Evolutionary conservation across 2,329 filamentous ascomycete species (phyloP).

Genomic region (Cadophora sp.): DNA sequence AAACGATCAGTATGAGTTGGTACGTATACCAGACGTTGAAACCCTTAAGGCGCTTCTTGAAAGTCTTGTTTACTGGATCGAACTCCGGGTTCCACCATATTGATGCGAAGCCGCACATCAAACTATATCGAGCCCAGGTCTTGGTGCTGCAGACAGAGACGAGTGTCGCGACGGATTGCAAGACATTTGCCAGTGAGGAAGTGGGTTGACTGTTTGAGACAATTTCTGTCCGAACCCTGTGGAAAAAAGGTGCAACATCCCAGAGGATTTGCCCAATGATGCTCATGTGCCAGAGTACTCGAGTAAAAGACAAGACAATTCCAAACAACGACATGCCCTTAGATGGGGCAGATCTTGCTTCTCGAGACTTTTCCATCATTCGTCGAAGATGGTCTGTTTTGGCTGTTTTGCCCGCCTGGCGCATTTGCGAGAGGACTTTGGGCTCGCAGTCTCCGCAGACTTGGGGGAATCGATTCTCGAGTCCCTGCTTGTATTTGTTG

Average conservation of each 20-base stretch:
- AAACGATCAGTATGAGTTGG: constrained; percentile 63
- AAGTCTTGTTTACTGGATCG: constrained; percentile 64
- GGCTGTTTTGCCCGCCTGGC: constrained; percentile 77
- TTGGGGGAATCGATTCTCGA: constrained; percentile 87
- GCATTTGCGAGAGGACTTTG: constrained; percentile 72
- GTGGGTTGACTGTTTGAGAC: not conserved
- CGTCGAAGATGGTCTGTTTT: constrained; percentile 43
- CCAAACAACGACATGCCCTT: constrained; percentile 20
- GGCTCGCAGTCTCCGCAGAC: constrained; percentile 84
- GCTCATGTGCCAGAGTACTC: constrained; percentile 38
- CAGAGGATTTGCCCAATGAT: constrained; percentile 41
- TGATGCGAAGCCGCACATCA: constrained; percentile 58
- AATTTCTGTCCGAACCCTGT: not conserved
- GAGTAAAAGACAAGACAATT: constrained; percentile 30
- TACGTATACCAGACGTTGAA: constrained; percentile 71
- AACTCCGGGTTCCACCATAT: constrained; percentile 75
- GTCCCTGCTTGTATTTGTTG: constrained; percentile 70
- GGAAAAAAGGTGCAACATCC: constrained; percentile 33
- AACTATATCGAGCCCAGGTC: constrained; percentile 50
- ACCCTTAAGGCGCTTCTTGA: constrained; percentile 63
- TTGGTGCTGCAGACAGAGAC: constrained; percentile 47
- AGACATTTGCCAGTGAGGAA: not conserved
- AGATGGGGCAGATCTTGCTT: constrained; percentile 45
- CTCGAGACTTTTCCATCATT: constrained; percentile 70
- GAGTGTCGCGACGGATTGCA: constrained; percentile 15